Base-by-base conservation (phyloP, 176 grass and related monocot species). In the Puccinellia tenuiflora region DNA sequence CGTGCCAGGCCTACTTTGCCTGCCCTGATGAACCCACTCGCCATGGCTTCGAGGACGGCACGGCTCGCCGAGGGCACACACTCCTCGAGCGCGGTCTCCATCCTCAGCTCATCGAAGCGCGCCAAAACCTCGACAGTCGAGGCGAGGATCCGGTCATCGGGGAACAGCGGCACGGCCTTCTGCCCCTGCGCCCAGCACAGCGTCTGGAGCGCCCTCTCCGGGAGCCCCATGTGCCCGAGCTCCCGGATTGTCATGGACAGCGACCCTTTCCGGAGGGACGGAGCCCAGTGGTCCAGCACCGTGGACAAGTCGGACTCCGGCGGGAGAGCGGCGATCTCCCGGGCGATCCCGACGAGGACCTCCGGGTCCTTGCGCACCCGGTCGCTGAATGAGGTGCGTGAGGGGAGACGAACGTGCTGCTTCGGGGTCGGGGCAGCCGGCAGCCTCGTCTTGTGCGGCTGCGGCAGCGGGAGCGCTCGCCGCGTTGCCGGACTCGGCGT, bases 181-280 rank as follows among this genome's bases (percentile, higher is more conserved):
- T 91, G 88, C 50, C 77, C 78, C 72, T 98, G 92, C 25, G 84
- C 90, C 92, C 92, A 98, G 59, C 88, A 93, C 18, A 95, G 24
- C 10, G 88, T 93, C 77, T 98, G 92, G 17, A 98, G 77, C 1
- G 90, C 96, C 26, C 86, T 82, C 15, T 95, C 82, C 0, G 96
- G 90, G 39, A 86, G 83, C 26, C 90, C 92, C 96, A 98, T 91
- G 54, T 95, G 88, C 35, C 96, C 96, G 17, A 95, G 84, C 88
- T 98, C 92, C 37, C 92, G 86, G 54, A 98, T 90, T 29, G 92
- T 95, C 83, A 95, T 82, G 3, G 96, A 95, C 39, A 98, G 22
- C 55, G 96, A 98, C 0, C 96, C 92, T 45, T 98, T 98, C 57
- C 87, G 82, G 33, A 98, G 85, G 81, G 95, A 95, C 35, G 72